Evolutionary conservation across 2,329 filamentous ascomycete species (phyloP), one percentile per base, ranked within the genome.

Genomic region (Colletotrichum godetiae): DNA sequence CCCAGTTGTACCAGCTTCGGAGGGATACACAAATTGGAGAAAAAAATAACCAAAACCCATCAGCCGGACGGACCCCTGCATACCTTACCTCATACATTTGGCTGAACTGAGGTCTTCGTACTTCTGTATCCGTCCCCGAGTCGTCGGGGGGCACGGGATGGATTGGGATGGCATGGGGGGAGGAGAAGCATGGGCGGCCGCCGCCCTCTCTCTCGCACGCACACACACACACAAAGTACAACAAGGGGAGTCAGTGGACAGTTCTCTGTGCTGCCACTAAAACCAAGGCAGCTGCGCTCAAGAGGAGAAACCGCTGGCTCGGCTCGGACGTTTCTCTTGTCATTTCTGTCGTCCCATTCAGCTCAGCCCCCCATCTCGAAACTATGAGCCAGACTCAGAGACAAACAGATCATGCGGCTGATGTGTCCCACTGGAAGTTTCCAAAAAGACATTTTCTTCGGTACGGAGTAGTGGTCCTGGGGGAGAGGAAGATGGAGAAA

Each of bases 171-270:
- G 46, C 42, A 37, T 19, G 27, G 33, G 27, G 33, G 10, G 46
- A 27, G 27, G 27, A 53, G 46, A 24, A 27, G 29, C 46, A 62
- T 57, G 62, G 56, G 57, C 58, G 66, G 66, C 66, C 13, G 57
- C 57, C 65, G 56, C 55, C 37, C 13, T 42, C 37, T 42, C 13
- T 42, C 5, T 0, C 37, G 15, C 37, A 15, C 37, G 3, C 35
- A 42, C 35, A 42, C 35, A 15, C 22, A 37, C 19, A 37, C 27
- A 52, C 11, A n/a, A 62, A 62, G 37, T 19, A 22, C 8, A 49
- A 29, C 29, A 35, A 29, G 13, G 22, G 24, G 7, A 19, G 33
- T 27, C 35, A 4, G 42, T 49, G 42, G 19, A 11, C 42, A n/a
- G 8, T 19, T 29, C 42, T 22, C 19, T 33, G n/a, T 60, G 33